Evolutionary conservation across 176 grass and related monocot genomes (phyloP).

Genomic region (Sorghum bicolor): Sorghum_bicolor_NCBIv3 NC_012875.2:51201001-51201500

Average conservation of each 20-base stretch:
- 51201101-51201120: conserved; percentile 34
- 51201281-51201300: not conserved
- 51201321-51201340: conserved; percentile 22
- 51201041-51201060: conserved; percentile 69
- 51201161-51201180: conserved; percentile 54
- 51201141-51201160: conserved; percentile 46
- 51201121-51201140: conserved; percentile 41
- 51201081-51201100: conserved; percentile 51
- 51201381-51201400: conserved; percentile 18
- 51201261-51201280: not conserved
- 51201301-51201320: not conserved
- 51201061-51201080: conserved; percentile 45
- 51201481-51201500: not conserved
- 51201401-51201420: not conserved
- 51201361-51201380: not conserved
- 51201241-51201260: conserved; percentile 39
- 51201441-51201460: conserved; percentile 20
- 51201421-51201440: not conserved
- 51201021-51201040: conserved; percentile 57
- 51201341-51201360: conserved; percentile 36
- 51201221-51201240: conserved; percentile 16
- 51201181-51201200: conserved; percentile 12
- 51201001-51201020: conserved; percentile 29
- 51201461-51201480: not conserved
- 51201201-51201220: not conserved